Evolutionary conservation across 331 rosid species (phyloP).

Genomic region (Malus hybrid): DNA sequence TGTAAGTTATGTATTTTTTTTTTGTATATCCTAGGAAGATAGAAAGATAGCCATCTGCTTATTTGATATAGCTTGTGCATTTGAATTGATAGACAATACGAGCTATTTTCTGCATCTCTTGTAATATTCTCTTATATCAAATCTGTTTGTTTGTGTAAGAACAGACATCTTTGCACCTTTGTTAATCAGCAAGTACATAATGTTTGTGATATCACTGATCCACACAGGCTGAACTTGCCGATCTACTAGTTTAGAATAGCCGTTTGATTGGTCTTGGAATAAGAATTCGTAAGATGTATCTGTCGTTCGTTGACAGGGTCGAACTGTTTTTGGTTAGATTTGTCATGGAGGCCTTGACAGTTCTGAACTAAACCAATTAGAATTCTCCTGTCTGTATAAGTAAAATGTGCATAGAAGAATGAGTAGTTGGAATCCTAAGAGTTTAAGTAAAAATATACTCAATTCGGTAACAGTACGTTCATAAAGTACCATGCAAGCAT

Average conservation of each 20-base stretch:
- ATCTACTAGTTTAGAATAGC: neutral
- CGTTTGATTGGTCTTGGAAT: neutral
- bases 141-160: constrained; percentile 2
- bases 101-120: neutral
- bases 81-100: neutral
- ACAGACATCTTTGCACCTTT: constrained; percentile 2
- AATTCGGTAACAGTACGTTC: too few relatives aligned
- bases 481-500: neutral
- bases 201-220: neutral
- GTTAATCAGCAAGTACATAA: neutral
- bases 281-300: neutral
- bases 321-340: neutral
- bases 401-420: neutral
- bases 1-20: constrained; percentile 2
- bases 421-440: neutral
- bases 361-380: neutral
- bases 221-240: neutral
- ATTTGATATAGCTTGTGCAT: constrained; percentile 8
- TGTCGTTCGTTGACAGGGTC: neutral
- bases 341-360: neutral
- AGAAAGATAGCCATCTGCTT: constrained; percentile 12
- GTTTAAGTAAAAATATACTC: neutral
- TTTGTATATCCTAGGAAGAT: constrained; percentile 8
- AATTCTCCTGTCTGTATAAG: neutral
- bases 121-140: constrained; percentile 3